Evolutionary conservation across 352 stramenopile species (phyloP).

Genomic region (Globisporangium paddicum): DNA sequence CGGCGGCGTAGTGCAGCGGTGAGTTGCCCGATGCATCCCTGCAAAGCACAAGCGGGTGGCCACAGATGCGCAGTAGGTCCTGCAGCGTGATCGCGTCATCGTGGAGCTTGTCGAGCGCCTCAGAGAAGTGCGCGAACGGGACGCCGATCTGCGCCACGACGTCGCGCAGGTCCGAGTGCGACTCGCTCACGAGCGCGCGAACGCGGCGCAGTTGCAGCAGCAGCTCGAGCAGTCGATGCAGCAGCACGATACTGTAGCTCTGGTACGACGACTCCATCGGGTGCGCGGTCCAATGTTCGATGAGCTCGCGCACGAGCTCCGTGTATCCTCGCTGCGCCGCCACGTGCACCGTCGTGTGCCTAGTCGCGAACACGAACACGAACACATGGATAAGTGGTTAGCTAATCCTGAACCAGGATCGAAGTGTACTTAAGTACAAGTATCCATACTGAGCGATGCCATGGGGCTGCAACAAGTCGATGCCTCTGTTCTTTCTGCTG

Average conservation of each 20-base stretch:
- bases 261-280: slow-evolving; percentile 61
- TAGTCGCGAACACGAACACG: slow-evolving; percentile 13
- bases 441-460: slow-evolving; percentile 47
- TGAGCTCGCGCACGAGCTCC: slow-evolving; percentile 50
- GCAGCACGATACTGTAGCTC: slow-evolving; percentile 52
- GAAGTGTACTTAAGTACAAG: background rate
- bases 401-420: background rate
- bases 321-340: slow-evolving; percentile 71
- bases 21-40: slow-evolving; percentile 67
- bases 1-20: slow-evolving; percentile 69
- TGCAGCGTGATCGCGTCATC: slow-evolving; percentile 46
- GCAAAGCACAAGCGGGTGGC: slow-evolving; percentile 59
- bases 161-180: slow-evolving; percentile 44
- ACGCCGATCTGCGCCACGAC: slow-evolving; percentile 52
- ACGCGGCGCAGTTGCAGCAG: slow-evolving; percentile 46
- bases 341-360: slow-evolving; percentile 49
- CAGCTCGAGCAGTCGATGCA: slow-evolving; percentile 40
- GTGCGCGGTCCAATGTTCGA: slow-evolving; percentile 51
- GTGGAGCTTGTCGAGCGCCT: slow-evolving; percentile 60
- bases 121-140: slow-evolving; percentile 54
- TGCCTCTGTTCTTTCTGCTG: slow-evolving; percentile 43
- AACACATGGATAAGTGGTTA: background rate
- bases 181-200: slow-evolving; percentile 55
- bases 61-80: slow-evolving; percentile 66
- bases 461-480: slow-evolving; percentile 65